Percentiles rank a stretch among this genome's conserved stretches.
phyloP scores from a whole-genome alignment of 139 green algal species.

The Edaphochlamys debaryana region DNA sequence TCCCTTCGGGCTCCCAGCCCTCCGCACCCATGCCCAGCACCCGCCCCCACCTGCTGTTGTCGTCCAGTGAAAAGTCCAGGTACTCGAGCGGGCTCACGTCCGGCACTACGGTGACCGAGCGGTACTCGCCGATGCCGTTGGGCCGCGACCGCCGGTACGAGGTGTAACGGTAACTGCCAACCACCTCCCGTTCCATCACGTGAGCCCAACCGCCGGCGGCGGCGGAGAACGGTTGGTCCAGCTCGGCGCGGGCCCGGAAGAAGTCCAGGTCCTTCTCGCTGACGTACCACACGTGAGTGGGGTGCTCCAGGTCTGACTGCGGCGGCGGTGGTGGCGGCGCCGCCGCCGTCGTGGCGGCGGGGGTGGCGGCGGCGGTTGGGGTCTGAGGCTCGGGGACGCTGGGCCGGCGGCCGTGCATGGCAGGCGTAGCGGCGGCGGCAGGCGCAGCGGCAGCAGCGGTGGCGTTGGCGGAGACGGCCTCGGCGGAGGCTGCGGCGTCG shows the following conservation, averaged over 20 bases:
- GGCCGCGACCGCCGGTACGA: conserved; percentile 5
- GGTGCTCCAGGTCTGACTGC: background rate
- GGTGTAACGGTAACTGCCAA: background rate
- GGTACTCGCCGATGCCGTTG: conserved; percentile 75
- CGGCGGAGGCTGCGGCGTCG: too few species aligned
- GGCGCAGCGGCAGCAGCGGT: too few species aligned
- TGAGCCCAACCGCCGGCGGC: conserved; percentile 47
- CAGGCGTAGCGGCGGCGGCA: too few species aligned
- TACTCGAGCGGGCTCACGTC: conserved; percentile 77
- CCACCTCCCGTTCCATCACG: conserved; percentile 63
- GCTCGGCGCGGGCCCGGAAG: conserved; percentile 49
- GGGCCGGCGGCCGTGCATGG: too few species aligned
- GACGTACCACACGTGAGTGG: conserved; percentile 56
- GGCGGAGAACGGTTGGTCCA: conserved; percentile 8
- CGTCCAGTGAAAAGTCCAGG: conserved; percentile 81
- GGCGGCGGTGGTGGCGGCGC: background rate
- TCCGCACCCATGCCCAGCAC: too few species aligned
- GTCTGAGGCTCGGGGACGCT: too few species aligned
- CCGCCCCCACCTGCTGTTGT: conserved; percentile 60
- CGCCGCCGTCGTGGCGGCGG: too few species aligned
- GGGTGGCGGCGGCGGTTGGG: background rate
- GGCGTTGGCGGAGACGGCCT: too few species aligned
- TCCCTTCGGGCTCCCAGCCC: too few species aligned
- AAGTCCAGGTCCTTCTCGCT: conserved; percentile 57
- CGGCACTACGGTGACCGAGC: conserved; percentile 64